Evolutionary conservation across 2,329 filamentous ascomycete genomes (phyloP), one percentile per base, ranked within the genome.

Genomic region (Fusarium nurragi): DNA sequence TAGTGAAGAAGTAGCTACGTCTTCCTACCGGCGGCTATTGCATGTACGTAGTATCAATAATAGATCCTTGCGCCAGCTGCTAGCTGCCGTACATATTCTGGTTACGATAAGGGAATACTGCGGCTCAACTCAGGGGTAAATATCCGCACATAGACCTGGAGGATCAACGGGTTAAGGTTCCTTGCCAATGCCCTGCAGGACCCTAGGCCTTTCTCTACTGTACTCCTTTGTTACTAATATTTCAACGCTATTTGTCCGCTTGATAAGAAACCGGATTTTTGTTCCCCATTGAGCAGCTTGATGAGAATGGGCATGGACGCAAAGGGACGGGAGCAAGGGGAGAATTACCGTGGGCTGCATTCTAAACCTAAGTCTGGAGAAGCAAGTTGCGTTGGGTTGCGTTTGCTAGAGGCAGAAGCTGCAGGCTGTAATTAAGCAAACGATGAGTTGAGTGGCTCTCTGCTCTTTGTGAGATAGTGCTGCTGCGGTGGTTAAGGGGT

Each of bases 401-500:
- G 26, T 36, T 30, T 40, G 26, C 23, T 39, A 46, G 46, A 44
- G 52, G 21, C 21, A 60, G 51, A 23, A 62, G 60, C 46, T 71
- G 66, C 66, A 69, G 58, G 41, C n/a, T 37, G 56, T 65, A 71
- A 71, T 71, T 58, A 69, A 68, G 58, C 32, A 68, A 57, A 64
- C 62, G 65, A 54, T 48, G 50, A 54, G 44, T 49, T 38, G 59
- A 58, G 47, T 55, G 57, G 56, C 41, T 61, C 25, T 52, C 32
- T 59, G 38, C 26, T 59, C 48, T 61, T 44, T 61, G 38, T 66
- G 56, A 54, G 39, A 60, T 60, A 54, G 46, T 60, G 40, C 28
- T 54, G 62, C 69, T 73, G 70, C 70, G 62, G 61, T 67, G 59
- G 51, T 70, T 65, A 73, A 73, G 71, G 71, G 71, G 71, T 45